phyloP scores from a whole-genome alignment of 192 early-diverging fungal genomes.

The Gamsiella multidivaricata region DNA sequence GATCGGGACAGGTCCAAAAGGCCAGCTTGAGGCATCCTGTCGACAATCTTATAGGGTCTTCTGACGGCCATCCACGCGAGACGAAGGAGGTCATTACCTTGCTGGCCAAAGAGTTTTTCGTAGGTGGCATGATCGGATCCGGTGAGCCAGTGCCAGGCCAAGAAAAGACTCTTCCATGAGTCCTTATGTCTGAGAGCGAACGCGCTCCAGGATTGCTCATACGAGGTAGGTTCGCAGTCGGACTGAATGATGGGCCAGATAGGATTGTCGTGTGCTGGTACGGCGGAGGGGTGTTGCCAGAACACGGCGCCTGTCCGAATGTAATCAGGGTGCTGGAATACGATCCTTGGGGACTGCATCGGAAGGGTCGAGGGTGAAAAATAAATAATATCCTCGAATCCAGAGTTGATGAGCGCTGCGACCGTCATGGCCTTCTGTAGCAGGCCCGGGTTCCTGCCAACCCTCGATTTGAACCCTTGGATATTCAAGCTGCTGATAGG shows the following conservation, averaged over 20 bases:
- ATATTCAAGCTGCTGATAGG: conserved; percentile 25
- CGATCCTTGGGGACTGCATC: conserved; percentile 28
- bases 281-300: conserved; percentile 46
- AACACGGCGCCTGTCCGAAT: conserved; percentile 31
- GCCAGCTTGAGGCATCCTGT: conserved; percentile 36
- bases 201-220: conserved; percentile 42
- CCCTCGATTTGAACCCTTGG: conserved; percentile 13
- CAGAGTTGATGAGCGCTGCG: conserved; percentile 50
- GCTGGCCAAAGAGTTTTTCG: conserved; percentile 22
- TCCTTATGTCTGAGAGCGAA: conserved; percentile 43
- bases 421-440: conserved; percentile 36
- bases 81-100: conserved; percentile 38
- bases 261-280: conserved; percentile 39
- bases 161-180: conserved; percentile 48
- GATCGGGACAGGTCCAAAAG: conserved; percentile 35
- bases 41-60: conserved; percentile 23
- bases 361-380: conserved; percentile 42
- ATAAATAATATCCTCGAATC: conserved; percentile 50
- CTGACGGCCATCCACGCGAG: conserved; percentile 33
- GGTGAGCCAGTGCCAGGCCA: conserved; percentile 48
- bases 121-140: conserved; percentile 2
- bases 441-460: conserved; percentile 3
- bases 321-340: conserved; percentile 32
- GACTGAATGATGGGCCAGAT: conserved; percentile 41
- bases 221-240: conserved; percentile 17